Base-by-base conservation (phyloP, 2,329 filamentous ascomycete species). In the Clarireedia monteithiana region DNA sequence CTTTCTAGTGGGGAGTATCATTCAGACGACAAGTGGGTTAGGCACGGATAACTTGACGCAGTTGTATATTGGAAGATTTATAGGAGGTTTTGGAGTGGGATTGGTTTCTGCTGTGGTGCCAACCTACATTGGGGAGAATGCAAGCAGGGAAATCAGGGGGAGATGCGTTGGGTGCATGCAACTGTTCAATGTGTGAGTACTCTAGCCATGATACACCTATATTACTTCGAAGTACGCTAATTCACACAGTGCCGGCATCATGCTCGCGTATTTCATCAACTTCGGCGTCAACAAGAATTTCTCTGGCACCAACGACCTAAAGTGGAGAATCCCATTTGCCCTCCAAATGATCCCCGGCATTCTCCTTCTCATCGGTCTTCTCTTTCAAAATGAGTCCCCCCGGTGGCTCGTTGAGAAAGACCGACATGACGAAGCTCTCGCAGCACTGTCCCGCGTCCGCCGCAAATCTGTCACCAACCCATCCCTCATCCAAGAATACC, bases 371-470 rank as follows among this genome's bases (percentile, higher is more conserved):
- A 42, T 72, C 17, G 80, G 81, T 60, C 86, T 88, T 78, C 65
- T 81, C 1, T 68, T 84, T 52, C 83, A 81, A 63, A 74, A 73
- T 6, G 75, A 77, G 60, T 85, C 81, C 6, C 83, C 84, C 12
- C 77, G 84, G 59, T 87, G 80, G 78, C 78, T 85, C 27, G 84
- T 83, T 23, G 81, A 82, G 62, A 76, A 81, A 63, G 83, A 86
- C 62, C 75, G 82, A 59, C 86, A 82, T 80, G 83, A 87, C 58
- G 73, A 78, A 46, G 80, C 84, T 1, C 77, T 76, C 2, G 58
- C 59, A 0, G 77, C 81, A n/a, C 76, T 89, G 10, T 73, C 77
- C n/a, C 73, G 68, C 26, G 73, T 88, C 40, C 53, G 56, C 10
- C 48, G 58, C 48, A 73, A 86, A 5, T 77, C 80, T 0, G 58